Base-by-base conservation (phyloP, 257 asterid species). In the Nicotiana tabacum region DNA sequence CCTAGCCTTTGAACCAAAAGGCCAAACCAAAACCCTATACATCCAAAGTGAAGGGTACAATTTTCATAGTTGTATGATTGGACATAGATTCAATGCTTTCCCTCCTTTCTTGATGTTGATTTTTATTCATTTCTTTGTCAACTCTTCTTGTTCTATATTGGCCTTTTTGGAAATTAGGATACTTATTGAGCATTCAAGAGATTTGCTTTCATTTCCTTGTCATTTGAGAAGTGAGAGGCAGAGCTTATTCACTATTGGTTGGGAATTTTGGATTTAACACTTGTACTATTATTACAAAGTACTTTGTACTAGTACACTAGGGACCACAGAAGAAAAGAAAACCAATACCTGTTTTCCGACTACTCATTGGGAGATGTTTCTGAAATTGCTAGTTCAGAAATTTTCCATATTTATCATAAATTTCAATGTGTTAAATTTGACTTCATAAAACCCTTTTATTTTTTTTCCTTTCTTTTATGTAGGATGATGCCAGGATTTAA, bases 1-100 rank as follows among this genome's bases (percentile, higher is more conserved):
- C 48, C 1, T 16, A 60, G 53, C 39, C 30, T 15, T 58, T 61
- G 56, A 57, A 76, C 77, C 76, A 80, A 60, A 81, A 61, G 30
- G 51, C 81, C 58, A 69, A 53, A 66, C 58, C 80, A 48, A 81
- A 80, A 70, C 82, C 87, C 84, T 80, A 70, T 80, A 78, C 84
- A 84, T 64, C 82, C 77, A 79, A 68, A 62, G 43, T 48, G 80
- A 48, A 48, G 24, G 80, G 80, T 74, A 57, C 77, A 37, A 8
- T n/a, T 17, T 65, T 4, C 76, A 35, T 77, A 78, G 62, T 58
- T 66, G 9, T 62, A 67, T 83, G 83, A 83, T 83, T 55, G 82
- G 86, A 83, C 77, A 51, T 65, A 30, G 51, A 61, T 64, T 66
- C 74, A 79, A 83, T 68, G 35, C 58, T 56, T 39, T 78, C 39